Conservation (phyloP, 257 asterid genomes). For the Salvia hispanica region DNA sequence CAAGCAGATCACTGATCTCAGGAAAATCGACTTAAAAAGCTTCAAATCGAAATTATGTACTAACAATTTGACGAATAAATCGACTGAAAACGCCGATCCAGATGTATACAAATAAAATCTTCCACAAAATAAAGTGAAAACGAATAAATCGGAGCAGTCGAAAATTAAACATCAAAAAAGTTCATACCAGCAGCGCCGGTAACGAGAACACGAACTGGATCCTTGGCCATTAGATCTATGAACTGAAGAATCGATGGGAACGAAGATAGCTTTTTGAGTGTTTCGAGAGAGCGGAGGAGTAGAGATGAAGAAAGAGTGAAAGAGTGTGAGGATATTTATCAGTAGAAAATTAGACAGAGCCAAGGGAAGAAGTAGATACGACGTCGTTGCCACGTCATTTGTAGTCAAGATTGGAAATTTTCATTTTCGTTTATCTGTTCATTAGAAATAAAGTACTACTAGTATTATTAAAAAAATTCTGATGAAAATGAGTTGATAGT, state of each 20-base stretch:
- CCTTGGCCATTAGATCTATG: constrained; percentile 72
- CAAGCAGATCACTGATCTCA: constrained; percentile 17
- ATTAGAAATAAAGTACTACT: no score
- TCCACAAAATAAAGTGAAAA: background rate
- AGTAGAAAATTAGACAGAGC: background rate
- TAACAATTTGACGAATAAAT: constrained; percentile 21
- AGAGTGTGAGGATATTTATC: constrained; percentile 31
- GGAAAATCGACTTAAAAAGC: background rate
- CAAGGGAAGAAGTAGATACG: constrained; percentile 1
- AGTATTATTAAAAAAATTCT: no score
- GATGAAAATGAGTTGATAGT: no score
- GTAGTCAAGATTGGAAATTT: no score
- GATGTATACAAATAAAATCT: background rate
- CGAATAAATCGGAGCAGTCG: constrained; percentile 19
- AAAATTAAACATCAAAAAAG: background rate
- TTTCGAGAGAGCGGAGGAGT: constrained; percentile 19
- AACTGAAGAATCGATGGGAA: constrained; percentile 27
- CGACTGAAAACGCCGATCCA: constrained; percentile 8
- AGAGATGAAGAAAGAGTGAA: background rate
- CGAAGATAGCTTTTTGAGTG: constrained; percentile 13
- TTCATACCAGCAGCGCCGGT: constrained; percentile 83
- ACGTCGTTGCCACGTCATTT: background rate
- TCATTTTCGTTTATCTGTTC: no score
- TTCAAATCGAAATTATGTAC: background rate
- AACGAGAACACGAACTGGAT: constrained; percentile 81